Conservation (phyloP, 2,329 filamentous ascomycete genomes). For the Biscogniauxia sp. region DNA sequence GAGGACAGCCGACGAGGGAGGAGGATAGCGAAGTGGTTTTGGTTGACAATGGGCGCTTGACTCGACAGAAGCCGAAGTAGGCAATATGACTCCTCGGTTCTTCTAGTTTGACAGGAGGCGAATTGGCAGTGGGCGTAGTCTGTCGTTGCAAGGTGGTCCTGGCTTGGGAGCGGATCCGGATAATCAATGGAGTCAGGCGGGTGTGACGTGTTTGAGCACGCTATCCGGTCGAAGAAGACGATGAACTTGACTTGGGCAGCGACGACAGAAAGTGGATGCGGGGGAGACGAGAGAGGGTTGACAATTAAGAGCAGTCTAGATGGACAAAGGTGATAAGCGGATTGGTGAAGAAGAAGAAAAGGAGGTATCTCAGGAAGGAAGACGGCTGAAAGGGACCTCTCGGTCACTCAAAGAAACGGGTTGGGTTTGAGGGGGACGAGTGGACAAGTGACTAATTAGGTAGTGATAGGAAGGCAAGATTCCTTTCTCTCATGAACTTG, state of each 20-base stretch:
- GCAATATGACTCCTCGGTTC: slow-evolving; percentile 47
- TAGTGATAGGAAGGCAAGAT: slow-evolving; percentile 27
- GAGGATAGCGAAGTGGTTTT: slow-evolving; percentile 31
- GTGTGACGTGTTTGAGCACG: slow-evolving; percentile 34
- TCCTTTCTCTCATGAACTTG: slow-evolving; percentile 26
- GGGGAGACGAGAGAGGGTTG: slow-evolving; percentile 11
- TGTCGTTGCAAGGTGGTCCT: slow-evolving; percentile 24
- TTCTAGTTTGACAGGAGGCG: slow-evolving; percentile 21
- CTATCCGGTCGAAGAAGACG: slow-evolving; percentile 20
- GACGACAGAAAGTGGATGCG: slow-evolving; percentile 12
- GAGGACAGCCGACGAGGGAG: slow-evolving; percentile 31
- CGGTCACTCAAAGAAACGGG: slow-evolving; percentile 28
- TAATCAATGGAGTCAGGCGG: slow-evolving; percentile 27
- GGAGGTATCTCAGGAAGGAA: slow-evolving; percentile 21
- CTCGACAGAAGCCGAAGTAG: slow-evolving; percentile 41
- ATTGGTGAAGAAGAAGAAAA: slow-evolving; percentile 14
- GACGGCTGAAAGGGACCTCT: slow-evolving; percentile 26
- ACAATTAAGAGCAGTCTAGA: slow-evolving; percentile 23
- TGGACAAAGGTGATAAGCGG: slow-evolving; percentile 25
- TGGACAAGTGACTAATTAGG: slow-evolving; percentile 26
- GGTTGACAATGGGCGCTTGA: slow-evolving; percentile 25
- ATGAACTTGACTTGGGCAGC: slow-evolving; percentile 11
- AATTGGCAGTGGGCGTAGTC: slow-evolving; percentile 19
- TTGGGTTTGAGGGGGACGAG: slow-evolving; percentile 2
- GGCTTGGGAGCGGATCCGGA: slow-evolving; percentile 29